These are phyloP conservation scores for Anethum foeniculum DNA, from an alignment of 140 eudicot species.

Conservation along the genomic window DNA sequence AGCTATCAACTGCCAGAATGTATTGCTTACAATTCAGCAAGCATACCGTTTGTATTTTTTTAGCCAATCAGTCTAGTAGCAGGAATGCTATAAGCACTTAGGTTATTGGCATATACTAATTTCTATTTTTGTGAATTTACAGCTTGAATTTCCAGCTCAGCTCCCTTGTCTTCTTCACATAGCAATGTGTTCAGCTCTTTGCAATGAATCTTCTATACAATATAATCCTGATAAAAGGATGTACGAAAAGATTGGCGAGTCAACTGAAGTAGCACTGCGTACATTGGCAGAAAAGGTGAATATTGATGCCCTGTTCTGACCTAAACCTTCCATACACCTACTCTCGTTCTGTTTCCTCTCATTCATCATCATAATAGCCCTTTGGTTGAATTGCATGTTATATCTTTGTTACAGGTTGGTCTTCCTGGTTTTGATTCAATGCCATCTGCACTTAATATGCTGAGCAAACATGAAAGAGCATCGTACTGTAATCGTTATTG, in stretches of 20 bases:
- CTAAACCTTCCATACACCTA: slow-evolving; percentile 5
- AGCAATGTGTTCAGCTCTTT: slow-evolving; percentile 99
- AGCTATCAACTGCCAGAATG: background rate
- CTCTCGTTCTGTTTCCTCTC: background rate
- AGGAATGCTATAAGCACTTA: background rate
- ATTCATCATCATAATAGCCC: background rate
- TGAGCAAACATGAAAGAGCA: slow-evolving; percentile 91
- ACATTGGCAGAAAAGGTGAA: slow-evolving; percentile 89
- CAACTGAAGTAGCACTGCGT: slow-evolving; percentile 99
- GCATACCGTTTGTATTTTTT: background rate
- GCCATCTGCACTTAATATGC: slow-evolving; percentile 95
- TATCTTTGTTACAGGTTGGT: slow-evolving; percentile 60
- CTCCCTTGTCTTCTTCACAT: slow-evolving; percentile 92
- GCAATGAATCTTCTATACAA: slow-evolving; percentile 88
- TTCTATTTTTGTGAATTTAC: slow-evolving; percentile 18
- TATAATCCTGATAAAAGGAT: slow-evolving; percentile 87
- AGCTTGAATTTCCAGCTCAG: slow-evolving; percentile 95
- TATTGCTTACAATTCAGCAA: background rate
- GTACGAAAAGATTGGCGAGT: slow-evolving; percentile 96
- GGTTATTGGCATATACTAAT: background rate
- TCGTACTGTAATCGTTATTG: slow-evolving; percentile 96
- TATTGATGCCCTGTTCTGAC: slow-evolving; percentile 6
- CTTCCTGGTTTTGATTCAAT: slow-evolving; percentile 99
- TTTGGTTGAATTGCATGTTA: background rate
- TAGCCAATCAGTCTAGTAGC: background rate